Evolutionary conservation across 441 rosid genomes (phyloP).

Genomic region (Syzygium syzygioides): DNA sequence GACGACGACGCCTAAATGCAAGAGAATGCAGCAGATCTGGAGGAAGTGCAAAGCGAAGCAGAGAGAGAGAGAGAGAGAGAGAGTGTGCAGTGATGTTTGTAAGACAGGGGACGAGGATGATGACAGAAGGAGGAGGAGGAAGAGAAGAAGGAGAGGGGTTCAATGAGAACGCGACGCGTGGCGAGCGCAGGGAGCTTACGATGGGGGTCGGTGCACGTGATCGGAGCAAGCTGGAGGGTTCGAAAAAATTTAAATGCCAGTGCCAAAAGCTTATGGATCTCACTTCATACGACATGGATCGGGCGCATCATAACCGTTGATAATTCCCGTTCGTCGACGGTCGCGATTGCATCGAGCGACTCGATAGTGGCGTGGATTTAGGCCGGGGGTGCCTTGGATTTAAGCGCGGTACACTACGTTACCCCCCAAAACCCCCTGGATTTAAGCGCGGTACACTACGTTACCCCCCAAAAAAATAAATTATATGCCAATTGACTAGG

Average conservation of each 20-base stretch:
- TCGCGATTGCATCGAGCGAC: not conserved
- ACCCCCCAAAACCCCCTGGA: too few relatives aligned
- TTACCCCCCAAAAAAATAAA: too few relatives aligned
- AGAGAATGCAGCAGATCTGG: not conserved
- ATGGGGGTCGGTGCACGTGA: not conserved
- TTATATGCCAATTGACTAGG: fast-evolving
- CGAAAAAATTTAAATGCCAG: not conserved
- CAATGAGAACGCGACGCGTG: not conserved
- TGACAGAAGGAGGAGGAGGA: not conserved
- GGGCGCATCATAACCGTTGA: not conserved
- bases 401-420: too few relatives aligned
- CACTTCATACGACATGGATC: not conserved
- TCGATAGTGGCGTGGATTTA: fast-evolving
- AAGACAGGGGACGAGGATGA: not conserved
- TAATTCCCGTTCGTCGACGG: not conserved
- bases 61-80: not conserved
- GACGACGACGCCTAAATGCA: not conserved
- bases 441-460: too few relatives aligned
- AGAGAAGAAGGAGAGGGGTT: fast-evolving
- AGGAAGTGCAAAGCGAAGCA: not conserved
- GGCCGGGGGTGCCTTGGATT: not conserved
- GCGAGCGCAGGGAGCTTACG: not conserved
- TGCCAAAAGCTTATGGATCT: too few relatives aligned
- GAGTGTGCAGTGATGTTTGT: not conserved
- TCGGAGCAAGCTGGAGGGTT: not conserved